phyloP scores from a whole-genome alignment of 139 green algal genomes.

The Penium margaritaceum region DNA sequence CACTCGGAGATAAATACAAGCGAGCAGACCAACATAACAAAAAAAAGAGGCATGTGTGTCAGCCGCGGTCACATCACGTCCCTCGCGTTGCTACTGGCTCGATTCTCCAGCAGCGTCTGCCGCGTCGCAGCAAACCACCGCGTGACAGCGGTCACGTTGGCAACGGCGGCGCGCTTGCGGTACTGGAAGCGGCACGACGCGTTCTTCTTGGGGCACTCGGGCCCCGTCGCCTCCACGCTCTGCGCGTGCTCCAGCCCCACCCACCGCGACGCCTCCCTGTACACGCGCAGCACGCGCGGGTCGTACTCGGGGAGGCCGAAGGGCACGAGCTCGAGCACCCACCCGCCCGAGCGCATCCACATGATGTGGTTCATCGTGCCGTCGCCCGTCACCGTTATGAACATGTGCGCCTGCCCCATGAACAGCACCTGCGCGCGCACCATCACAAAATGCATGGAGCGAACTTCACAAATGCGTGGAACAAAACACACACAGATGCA shows the following conservation, averaged over 20 bases:
- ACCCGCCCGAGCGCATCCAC: constrained; percentile 11
- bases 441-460: too few relatives aligned
- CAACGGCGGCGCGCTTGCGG: constrained; percentile 11
- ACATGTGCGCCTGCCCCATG: constrained; percentile 16
- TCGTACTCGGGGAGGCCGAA: constrained; percentile 27
- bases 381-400: constrained; percentile 15
- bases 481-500: too few relatives aligned
- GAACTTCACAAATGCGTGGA: too few relatives aligned
- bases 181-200: constrained; percentile 17
- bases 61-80: too few relatives aligned
- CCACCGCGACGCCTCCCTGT: constrained; percentile 20
- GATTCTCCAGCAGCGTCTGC: too few relatives aligned
- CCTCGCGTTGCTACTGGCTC: too few relatives aligned
- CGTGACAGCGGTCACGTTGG: constrained; percentile 12
- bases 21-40: too few relatives aligned
- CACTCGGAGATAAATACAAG: too few relatives aligned
- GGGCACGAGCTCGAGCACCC: constrained; percentile 16
- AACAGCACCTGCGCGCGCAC: constrained; percentile 23
- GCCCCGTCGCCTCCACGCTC: constrained; percentile 4
- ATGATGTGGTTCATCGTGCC: constrained; percentile 38
- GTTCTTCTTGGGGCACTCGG: constrained; percentile 11
- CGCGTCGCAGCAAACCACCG: constrained; percentile 12
- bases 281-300: constrained; percentile 19
- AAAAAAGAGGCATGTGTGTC: too few relatives aligned
- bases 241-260: constrained; percentile 11